Base-by-base conservation (phyloP, 805 yeast genomes). In the Ogataea paraovalis region DNA sequence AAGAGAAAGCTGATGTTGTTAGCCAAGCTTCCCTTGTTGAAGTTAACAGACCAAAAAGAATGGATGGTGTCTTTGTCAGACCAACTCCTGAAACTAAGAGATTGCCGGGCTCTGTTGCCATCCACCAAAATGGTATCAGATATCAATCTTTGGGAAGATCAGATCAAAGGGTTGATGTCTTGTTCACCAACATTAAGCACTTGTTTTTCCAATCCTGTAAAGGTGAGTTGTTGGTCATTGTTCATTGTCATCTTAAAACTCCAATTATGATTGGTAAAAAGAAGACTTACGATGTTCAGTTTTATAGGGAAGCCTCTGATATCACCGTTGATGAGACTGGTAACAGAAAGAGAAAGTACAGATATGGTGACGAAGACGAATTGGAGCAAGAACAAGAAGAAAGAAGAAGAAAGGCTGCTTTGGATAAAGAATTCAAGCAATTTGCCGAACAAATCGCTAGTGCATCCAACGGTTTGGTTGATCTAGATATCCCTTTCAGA, bases 1-100 rank as follows among this genome's bases (percentile, higher is more conserved):
- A 88, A 68, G 95, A 86, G 58, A 73, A 90, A 72, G 97, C 94
- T 4, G 99, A 94, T 63, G 96, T 92, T 44, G 92, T 92, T 27
- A 83, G 87, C 41, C 99, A 92, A 70, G 98, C 91, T 45, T 87
- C 79, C 56, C 76, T 92, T 58, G 70, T 89, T 50, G 96, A 91
- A 67, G 78, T 85, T 48, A 86, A 91, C 40, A 80, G 98, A 58
- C 87, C 96, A 33, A 82, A 83, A 68, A 82, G 92, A 64, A 72
- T 94, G 54, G 98, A 92, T 54, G 83, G 85, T 51, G 91, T 94
- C 1, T 89, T 84, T 64, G 85, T 91, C 43, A 83, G 98, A 65
- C 99, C 99, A 36, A 88, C 91, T 42, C 97, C 97, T 0, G 99
- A 92, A 65, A 86, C 97, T n/a, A 92, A 92, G 65, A 87, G 96